Evolutionary conservation across 2,329 filamentous ascomycete genomes (phyloP).

Genomic region (Cercospora berteroae): DNA sequence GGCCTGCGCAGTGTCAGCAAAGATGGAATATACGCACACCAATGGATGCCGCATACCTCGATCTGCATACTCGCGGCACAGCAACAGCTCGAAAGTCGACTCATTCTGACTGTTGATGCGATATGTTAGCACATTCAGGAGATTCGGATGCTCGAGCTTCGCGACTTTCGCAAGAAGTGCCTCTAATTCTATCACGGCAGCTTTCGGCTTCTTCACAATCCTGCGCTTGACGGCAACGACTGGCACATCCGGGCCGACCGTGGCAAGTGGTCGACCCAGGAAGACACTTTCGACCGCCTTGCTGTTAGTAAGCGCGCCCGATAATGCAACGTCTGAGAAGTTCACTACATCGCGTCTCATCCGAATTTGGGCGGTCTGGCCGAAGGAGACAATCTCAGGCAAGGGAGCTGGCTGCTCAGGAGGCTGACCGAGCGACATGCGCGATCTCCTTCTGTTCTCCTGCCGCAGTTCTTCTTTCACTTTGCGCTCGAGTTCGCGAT

Average conservation of each 20-base stretch:
- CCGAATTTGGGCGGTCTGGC: constrained; percentile 29
- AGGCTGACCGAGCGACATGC: constrained; percentile 50
- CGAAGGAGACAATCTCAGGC: constrained; percentile 31
- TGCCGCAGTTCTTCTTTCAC: constrained; percentile 70
- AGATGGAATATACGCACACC: neutral
- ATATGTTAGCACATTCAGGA: constrained; percentile 76
- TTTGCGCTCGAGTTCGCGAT: constrained; percentile 64
- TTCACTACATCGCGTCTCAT: constrained; percentile 24
- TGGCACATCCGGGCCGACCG: constrained; percentile 13
- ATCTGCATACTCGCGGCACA: constrained; percentile 33
- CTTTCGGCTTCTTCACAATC: constrained; percentile 28
- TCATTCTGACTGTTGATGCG: constrained; percentile 29
- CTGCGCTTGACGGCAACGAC: constrained; percentile 33
- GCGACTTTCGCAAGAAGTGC: constrained; percentile 66
- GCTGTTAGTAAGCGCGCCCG: constrained; percentile 21
- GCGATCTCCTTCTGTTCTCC: constrained; percentile 68
- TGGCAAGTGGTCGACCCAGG: constrained; percentile 26
- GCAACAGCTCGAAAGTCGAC: constrained; percentile 24
- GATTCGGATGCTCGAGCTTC: constrained; percentile 69
- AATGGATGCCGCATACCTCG: constrained; percentile 9
- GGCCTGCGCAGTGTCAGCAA: constrained; percentile 50
- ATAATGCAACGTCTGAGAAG: constrained; percentile 30
- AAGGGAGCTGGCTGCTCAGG: constrained; percentile 7
- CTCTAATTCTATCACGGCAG: constrained; percentile 34
- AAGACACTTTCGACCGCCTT: constrained; percentile 18